phyloP scores from a whole-genome alignment of 2,329 filamentous ascomycete species.

The Hymenoscyphus occultus region DNA sequence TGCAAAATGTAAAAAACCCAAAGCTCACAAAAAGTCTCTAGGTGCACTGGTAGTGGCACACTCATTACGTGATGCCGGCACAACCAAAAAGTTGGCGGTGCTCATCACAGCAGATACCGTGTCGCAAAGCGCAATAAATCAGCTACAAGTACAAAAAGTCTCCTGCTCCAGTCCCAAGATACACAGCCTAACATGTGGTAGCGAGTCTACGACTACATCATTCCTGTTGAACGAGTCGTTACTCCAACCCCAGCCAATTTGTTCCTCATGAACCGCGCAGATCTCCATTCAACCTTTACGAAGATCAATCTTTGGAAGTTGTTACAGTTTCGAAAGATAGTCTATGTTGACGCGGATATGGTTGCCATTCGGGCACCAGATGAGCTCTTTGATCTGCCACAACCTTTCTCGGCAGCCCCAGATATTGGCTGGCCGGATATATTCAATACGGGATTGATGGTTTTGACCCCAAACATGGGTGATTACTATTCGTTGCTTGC shows the following conservation, averaged over 20 bases:
- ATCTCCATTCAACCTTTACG: slow-evolving; percentile 90
- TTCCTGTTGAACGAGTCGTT: slow-evolving; percentile 76
- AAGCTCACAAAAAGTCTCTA: slow-evolving; percentile 41
- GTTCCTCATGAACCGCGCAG: slow-evolving; percentile 84
- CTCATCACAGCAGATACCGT: slow-evolving; percentile 80
- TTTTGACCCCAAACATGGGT: slow-evolving; percentile 77
- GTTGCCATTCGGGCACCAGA: slow-evolving; percentile 89
- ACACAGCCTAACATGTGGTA: slow-evolving; percentile 38
- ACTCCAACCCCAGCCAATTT: slow-evolving; percentile 80
- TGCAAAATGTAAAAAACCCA: slow-evolving; percentile 12
- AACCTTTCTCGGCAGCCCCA: slow-evolving; percentile 69
- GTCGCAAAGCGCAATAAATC: slow-evolving; percentile 68
- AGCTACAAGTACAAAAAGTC: slow-evolving; percentile 64
- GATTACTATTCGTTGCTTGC: slow-evolving; percentile 84
- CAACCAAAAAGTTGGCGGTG: slow-evolving; percentile 79
- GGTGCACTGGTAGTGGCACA: slow-evolving; percentile 92
- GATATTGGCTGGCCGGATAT: slow-evolving; percentile 98
- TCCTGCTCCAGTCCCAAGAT: neutral
- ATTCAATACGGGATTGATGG: slow-evolving; percentile 98
- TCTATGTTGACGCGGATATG: slow-evolving; percentile 92
- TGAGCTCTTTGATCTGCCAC: slow-evolving; percentile 73
- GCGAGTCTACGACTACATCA: slow-evolving; percentile 83
- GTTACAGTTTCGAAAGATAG: slow-evolving; percentile 83
- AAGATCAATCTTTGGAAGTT: slow-evolving; percentile 95
- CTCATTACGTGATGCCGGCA: slow-evolving; percentile 87